Percentiles rank a stretch among this genome's conserved stretches.
Evolutionary conservation across 192 early-diverging fungal genomes (phyloP).

Genomic region (Haplosporangium gracile): DNA sequence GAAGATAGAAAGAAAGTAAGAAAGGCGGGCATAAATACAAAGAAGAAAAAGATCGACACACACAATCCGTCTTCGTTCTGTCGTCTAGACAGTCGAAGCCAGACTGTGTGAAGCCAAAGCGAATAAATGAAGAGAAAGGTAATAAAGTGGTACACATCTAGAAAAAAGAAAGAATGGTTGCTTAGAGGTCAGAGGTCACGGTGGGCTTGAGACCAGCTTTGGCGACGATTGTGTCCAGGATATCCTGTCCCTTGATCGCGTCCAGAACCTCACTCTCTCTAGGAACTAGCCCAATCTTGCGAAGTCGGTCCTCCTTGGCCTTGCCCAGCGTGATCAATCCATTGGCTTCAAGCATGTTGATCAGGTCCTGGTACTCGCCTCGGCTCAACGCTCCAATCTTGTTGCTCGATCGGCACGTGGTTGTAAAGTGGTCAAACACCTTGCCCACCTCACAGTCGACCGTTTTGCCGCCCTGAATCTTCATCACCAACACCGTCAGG

Average conservation of each 20-base stretch:
- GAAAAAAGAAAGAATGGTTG: not conserved
- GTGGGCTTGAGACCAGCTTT: conserved; percentile 6
- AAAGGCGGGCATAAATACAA: not conserved
- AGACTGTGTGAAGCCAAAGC: not conserved
- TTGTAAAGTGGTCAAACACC: conserved; percentile 74
- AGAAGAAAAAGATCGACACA: not conserved
- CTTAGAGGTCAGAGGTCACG: not conserved
- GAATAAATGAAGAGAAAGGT: too few relatives aligned
- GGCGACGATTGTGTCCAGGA: conserved; percentile 27
- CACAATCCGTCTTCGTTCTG: not conserved
- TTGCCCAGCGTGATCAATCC: conserved; percentile 70
- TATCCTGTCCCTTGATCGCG: conserved; percentile 25
- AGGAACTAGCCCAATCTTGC: conserved; percentile 33
- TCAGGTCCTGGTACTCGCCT: conserved; percentile 81
- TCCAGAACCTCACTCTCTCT: conserved; percentile 48
- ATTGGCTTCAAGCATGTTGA: conserved; percentile 78
- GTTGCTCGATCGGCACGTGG: conserved; percentile 62
- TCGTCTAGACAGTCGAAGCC: not conserved
- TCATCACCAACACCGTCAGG: conserved; percentile 66
- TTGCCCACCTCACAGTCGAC: conserved; percentile 63
- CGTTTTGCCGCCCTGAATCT: conserved; percentile 62
- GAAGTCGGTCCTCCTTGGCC: conserved; percentile 53
- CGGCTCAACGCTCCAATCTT: conserved; percentile 75
- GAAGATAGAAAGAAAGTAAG: not conserved
- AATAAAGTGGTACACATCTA: not conserved